These are phyloP conservation scores for Xylariomycetidae sp. DNA, from an alignment of 2,329 filamentous ascomycete genomes.

Conservation along the genomic window DNA sequence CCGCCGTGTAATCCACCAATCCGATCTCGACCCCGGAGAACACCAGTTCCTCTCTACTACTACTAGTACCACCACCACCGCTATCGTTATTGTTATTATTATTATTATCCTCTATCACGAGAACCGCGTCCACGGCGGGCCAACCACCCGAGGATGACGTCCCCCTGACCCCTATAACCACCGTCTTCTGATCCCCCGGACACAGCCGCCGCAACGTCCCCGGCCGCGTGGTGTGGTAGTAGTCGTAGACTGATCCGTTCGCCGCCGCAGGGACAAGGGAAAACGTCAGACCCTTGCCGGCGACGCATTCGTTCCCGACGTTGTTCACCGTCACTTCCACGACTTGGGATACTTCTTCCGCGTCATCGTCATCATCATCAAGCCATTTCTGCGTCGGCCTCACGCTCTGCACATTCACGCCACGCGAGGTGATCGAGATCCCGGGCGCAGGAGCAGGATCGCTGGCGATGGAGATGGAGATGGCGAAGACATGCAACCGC, in stretches of 20 bases:
- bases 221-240: constrained; percentile 37
- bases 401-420: constrained; percentile 32
- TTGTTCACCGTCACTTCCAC: constrained; percentile 32
- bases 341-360: too few relatives aligned
- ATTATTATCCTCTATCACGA: constrained; percentile 5
- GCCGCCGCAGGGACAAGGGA: constrained; percentile 33
- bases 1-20: constrained; percentile 30
- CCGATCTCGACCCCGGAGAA: constrained; percentile 24
- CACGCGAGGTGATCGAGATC: not conserved
- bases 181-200: constrained; percentile 38
- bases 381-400: constrained; percentile 40
- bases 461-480: constrained; percentile 31
- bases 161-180: constrained; percentile 32
- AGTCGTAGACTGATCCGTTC: too few relatives aligned
- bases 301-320: constrained; percentile 26
- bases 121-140: constrained; percentile 16
- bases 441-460: too few relatives aligned
- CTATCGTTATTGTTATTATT: too few relatives aligned
- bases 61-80: constrained; percentile 7
- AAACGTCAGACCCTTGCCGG: constrained; percentile 24
- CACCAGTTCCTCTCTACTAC: too few relatives aligned
- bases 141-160: constrained; percentile 15
- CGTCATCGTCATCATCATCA: constrained; percentile 23
- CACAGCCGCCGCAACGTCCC: constrained; percentile 35
- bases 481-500: constrained; percentile 37